Percentiles rank a stretch among this genome's conserved stretches.
phyloP scores from a whole-genome alignment of 1,284 basidiomycete genomes.

The Vanrija humicola region DNA sequence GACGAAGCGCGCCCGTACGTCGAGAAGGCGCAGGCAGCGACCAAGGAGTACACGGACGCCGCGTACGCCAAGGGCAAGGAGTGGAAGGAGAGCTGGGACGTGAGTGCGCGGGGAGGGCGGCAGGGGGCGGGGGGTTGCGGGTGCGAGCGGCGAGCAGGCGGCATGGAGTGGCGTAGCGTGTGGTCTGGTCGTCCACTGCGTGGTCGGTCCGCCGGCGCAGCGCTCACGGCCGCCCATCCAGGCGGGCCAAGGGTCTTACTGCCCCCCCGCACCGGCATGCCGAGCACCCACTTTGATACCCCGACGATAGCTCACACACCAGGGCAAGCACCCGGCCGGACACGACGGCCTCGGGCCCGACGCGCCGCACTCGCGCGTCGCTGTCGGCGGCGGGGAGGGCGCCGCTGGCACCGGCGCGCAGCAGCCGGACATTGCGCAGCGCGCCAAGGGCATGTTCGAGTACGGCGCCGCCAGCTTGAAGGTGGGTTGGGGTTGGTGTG shows the following conservation, averaged over 20 bases:
- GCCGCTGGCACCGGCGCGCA: not conserved
- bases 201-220: no score
- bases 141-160: not conserved
- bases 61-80: constrained; percentile 39
- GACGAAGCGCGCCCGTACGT: constrained; percentile 28
- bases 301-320: not conserved
- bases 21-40: constrained; percentile 28
- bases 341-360: no score
- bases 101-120: no score
- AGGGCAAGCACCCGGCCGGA: not conserved
- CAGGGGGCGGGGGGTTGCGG: no score
- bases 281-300: no score
- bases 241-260: no score
- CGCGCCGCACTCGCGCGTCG: no score
- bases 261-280: no score
- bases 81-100: constrained; percentile 40
- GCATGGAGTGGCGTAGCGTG: not conserved
- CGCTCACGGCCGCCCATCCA: no score
- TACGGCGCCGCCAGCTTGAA: constrained; percentile 30
- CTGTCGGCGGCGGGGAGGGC: no score
- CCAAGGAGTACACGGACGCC: constrained; percentile 40
- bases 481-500: constrained; percentile 7
- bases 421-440: constrained; percentile 22
- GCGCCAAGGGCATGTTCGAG: constrained; percentile 32
- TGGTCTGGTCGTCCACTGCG: no score